A percentile compares a stretch with the other conserved stretches of the same genome.
Evolutionary conservation across 2,329 filamentous ascomycete genomes (phyloP).

Genomic region (Ascochyta pisi): DNA sequence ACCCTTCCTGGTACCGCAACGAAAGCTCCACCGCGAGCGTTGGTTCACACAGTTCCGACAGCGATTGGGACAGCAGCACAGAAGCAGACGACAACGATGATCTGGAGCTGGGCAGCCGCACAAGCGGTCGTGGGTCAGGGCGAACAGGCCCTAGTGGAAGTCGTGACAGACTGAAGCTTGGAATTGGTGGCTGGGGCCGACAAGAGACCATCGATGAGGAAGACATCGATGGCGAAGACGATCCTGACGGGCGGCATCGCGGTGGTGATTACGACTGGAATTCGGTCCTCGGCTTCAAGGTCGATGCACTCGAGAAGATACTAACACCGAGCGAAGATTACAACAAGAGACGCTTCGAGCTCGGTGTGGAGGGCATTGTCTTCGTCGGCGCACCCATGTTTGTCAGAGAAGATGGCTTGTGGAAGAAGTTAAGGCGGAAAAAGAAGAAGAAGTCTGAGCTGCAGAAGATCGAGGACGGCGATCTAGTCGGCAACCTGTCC

Average conservation of each 20-base stretch:
- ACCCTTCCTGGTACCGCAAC: conserved; percentile 48
- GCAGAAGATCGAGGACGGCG: conserved; percentile 30
- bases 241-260: conserved; percentile 20
- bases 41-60: conserved; percentile 42
- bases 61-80: conserved; percentile 48
- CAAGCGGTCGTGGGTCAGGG: conserved; percentile 43
- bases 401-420: conserved; percentile 49
- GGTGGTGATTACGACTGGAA: conserved; percentile 49
- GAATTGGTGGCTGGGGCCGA: conserved; percentile 39
- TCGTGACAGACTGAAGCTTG: conserved; percentile 31
- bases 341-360: conserved; percentile 51
- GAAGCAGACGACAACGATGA: conserved; percentile 45
- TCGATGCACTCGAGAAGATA: conserved; percentile 50
- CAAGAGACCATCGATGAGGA: conserved; percentile 49
- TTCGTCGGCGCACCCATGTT: conserved; percentile 53
- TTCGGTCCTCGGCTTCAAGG: conserved; percentile 49
- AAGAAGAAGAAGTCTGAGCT: conserved; percentile 36
- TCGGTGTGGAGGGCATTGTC: conserved; percentile 49
- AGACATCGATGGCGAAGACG: conserved; percentile 33
- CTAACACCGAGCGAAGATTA: conserved; percentile 46
- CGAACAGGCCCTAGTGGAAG: conserved; percentile 33
- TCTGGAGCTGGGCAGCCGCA: conserved; percentile 43
- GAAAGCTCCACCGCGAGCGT: conserved; percentile 46
- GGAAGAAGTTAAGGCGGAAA: conserved; percentile 48
- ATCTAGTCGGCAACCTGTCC: conserved; percentile 28